These are phyloP conservation scores for Aphanomyces stellatus DNA, from an alignment of 352 stramenopile genomes.

Conservation along the genomic window DNA sequence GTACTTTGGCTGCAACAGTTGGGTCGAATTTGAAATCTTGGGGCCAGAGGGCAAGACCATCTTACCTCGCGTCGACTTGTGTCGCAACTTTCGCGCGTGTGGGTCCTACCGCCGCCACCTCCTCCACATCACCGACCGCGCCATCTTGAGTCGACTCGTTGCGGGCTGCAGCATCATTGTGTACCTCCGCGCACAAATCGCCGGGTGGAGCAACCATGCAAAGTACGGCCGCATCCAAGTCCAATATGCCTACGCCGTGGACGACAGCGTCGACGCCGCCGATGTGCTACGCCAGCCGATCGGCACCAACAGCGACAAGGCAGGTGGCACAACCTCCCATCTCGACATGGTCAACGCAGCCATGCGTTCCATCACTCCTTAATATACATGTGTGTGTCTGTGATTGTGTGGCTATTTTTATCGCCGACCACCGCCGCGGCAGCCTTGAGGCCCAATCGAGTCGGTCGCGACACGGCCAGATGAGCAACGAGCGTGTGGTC, in stretches of 20 bases:
- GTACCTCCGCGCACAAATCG: not conserved
- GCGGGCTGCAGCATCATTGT: not conserved
- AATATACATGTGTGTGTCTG: no score
- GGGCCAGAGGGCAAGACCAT: not conserved
- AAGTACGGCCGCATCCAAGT: not conserved
- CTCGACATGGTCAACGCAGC: no score
- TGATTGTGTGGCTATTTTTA: no score
- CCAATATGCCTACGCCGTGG: not conserved
- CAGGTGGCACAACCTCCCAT: no score
- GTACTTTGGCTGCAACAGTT: conserved; percentile 10
- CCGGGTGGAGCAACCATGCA: conserved; percentile 6
- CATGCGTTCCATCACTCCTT: no score
- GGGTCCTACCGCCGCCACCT: not conserved
- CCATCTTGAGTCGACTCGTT: not conserved
- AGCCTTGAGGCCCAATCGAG: no score
- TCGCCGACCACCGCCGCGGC: no score
- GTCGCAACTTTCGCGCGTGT: conserved; percentile 5
- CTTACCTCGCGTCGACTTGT: not conserved
- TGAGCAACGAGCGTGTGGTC: no score
- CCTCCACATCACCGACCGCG: not conserved
- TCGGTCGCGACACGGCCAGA: no score
- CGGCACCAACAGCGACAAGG: no score
- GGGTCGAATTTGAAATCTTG: conserved; percentile 8
- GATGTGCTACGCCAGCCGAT: no score
- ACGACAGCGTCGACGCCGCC: not conserved